A percentile compares a stretch with the other conserved stretches of the same genome.
Conservation (phyloP, 768 basidiomycete species). For the Termitomyces sp. region DNA sequence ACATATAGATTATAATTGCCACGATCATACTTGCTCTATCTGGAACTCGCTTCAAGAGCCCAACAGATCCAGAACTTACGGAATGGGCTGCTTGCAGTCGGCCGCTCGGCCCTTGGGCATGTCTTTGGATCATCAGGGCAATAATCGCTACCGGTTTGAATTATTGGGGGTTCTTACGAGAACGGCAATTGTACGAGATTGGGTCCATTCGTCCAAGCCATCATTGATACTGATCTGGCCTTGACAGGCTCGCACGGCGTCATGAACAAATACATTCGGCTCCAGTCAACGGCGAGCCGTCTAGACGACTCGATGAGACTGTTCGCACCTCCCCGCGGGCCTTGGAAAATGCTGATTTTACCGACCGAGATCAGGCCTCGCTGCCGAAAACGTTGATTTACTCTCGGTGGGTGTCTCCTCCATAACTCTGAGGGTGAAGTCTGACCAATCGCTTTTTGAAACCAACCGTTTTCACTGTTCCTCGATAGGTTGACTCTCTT, state of each 20-base stretch:
- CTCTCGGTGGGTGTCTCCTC: slow-evolving; percentile 31
- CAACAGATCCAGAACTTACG: slow-evolving; percentile 28
- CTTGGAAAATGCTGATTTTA: not conserved
- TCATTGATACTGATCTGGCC: not conserved
- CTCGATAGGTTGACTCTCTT: slow-evolving; percentile 51
- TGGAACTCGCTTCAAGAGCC: slow-evolving; percentile 40
- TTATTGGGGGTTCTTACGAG: slow-evolving; percentile 51
- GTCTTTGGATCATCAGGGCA: slow-evolving; percentile 56
- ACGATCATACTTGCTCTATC: slow-evolving; percentile 45
- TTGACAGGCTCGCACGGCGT: slow-evolving; percentile 10
- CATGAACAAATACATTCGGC: slow-evolving; percentile 1
- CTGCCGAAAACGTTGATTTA: slow-evolving; percentile 25
- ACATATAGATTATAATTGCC: slow-evolving; percentile 43
- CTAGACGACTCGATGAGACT: not conserved
- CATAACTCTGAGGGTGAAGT: slow-evolving; percentile 17
- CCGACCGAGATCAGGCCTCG: not conserved
- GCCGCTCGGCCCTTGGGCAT: slow-evolving; percentile 64
- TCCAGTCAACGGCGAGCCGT: not conserved
- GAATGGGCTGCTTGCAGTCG: slow-evolving; percentile 64
- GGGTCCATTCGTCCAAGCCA: not conserved
- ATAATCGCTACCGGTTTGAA: slow-evolving; percentile 42
- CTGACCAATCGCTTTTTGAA: not conserved
- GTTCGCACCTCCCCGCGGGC: slow-evolving; percentile 1
- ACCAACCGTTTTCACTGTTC: not conserved
- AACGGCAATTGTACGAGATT: slow-evolving; percentile 22